Base-by-base conservation (phyloP, 768 basidiomycete genomes). In the Hericium alpestre region DNA sequence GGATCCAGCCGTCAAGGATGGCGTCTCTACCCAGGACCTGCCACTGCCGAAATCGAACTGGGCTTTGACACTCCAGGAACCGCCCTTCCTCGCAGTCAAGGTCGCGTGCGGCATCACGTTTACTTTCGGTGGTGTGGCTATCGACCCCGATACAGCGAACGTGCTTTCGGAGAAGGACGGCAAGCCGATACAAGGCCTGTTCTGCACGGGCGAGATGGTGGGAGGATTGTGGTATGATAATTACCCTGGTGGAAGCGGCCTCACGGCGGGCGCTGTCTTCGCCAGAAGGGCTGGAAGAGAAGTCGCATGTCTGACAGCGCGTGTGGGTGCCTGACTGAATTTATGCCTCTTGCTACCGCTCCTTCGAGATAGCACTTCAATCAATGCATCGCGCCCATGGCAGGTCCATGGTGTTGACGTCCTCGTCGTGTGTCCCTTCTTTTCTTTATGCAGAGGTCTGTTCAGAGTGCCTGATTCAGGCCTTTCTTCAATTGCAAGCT, bases 91-190 rank as follows among this genome's bases (percentile, higher is more conserved):
- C 65, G 84, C 84, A 2, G 81, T 87, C 37, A 84, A 81, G 63
- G 81, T 87, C 8, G 72, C 79, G 0, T 86, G 84, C 69, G 86
- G 84, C 6, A 78, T 85, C 55, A 86, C 85, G 1, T 87, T 86
- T 70, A 87, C 83, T 1, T 87, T 86, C 70, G 84, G 85, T 0
- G 85, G 85, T 1, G 65, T 87, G 2, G 79, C 76, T 0, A 79
- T 87, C 59, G 77, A 85, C 61, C 75, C 81, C 0, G 63, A 70
- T 15, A 82, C 79, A 0, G 75, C 79, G 10, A 76, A 67, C 1
- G 83, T 86, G 6, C 51, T 84, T 1, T 74, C 73, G 0, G 72
- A 73, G 25, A 62, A 65, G 51, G 74, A 68, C 1, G 74, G 73
- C 10, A 62, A 65, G 15, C 63, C 66, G 11, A 82, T 87, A 38